Evolutionary conservation across 148 eudicot species (phyloP), one percentile per base, ranked within the genome.

Genomic region (Nepenthes mirabilis): DNA sequence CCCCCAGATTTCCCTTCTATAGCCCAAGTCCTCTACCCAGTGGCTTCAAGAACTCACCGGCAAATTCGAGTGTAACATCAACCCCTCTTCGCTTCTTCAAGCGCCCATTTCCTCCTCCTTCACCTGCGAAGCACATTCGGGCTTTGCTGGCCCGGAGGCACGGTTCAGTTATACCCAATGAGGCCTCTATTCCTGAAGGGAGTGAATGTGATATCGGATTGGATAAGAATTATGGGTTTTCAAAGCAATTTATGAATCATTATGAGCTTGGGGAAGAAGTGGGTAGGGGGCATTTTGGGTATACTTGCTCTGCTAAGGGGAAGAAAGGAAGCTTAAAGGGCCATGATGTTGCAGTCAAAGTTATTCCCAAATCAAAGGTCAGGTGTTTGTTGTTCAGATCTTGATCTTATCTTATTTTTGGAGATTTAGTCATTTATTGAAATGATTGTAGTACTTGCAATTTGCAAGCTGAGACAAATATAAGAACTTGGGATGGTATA

Each of bases 221-320:
- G 70, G 96, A 93, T 63, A 93, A 88, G 79, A 86, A 74, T 71
- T 93, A 88, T 66, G 99, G 99, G 65, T 93, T 68, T 73, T 77
- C 82, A 0, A 88, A 86, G 77, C 82, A 82, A 23, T 86, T 93
- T 68, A 34, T 43, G 37, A 69, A 60, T 63, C 73, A 79, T 70
- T 93, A 74, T 84, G 96, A 86, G 68, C 57, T 93, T 67, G 96
- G 88, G 2, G 91, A 88, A 52, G 99, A 93, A 68, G 87, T 93
- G 52, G 99, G 99, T 11, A 72, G 91, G 5, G 99, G 99, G 36
- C 99, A 93, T 80, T 93, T 93, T 73, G 99, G 99, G 57, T 93
- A 80, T 80, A 88, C 99, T 79, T 88, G 96, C 69, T 58, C 66
- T 36, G 99, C 91, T 11, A 82, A 74, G 73, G 85, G 79, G 36